Percentiles rank a stretch among this genome's conserved stretches.
Conservation (phyloP, 2,329 filamentous ascomycete genomes). For the Fonsecaea pedrosoi region DNA sequence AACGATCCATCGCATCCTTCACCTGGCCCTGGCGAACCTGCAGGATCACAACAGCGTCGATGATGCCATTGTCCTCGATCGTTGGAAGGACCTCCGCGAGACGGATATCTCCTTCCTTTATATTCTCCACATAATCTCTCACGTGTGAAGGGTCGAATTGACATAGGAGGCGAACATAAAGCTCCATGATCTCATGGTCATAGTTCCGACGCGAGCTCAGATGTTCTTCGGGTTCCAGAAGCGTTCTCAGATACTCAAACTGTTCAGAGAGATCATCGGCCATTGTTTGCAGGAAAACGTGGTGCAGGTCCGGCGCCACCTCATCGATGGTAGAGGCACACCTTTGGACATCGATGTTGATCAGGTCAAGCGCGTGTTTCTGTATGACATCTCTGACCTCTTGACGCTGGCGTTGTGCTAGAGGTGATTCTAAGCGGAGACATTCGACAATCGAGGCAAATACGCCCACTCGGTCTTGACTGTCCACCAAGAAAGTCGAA, state of each 20-base stretch:
- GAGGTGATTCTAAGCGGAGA: conserved; percentile 67
- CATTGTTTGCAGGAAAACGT: conserved; percentile 68
- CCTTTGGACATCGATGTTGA: conserved; percentile 68
- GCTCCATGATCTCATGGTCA: conserved; percentile 72
- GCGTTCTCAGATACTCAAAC: conserved; percentile 75
- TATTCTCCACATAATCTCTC: conserved; percentile 77
- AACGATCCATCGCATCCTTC: conserved; percentile 79
- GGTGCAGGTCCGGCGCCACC: conserved; percentile 69
- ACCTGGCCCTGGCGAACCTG: conserved; percentile 88
- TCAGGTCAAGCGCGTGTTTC: conserved; percentile 69
- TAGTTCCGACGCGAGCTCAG: conserved; percentile 29
- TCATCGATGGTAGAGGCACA: conserved; percentile 70
- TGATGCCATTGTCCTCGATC: conserved; percentile 86
- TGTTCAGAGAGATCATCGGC: conserved; percentile 68
- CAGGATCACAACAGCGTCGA: conserved; percentile 90
- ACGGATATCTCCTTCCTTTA: conserved; percentile 78
- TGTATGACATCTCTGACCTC: conserved; percentile 74
- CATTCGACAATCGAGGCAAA: conserved; percentile 82
- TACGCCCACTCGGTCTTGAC: conserved; percentile 73
- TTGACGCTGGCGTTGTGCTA: conserved; percentile 72
- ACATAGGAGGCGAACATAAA: conserved; percentile 91
- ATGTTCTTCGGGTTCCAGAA: conserved; percentile 66
- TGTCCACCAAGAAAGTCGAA: conserved; percentile 83
- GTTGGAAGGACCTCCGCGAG: conserved; percentile 81
- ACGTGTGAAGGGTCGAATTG: conserved; percentile 81